Base-by-base conservation (phyloP, 2,329 filamentous ascomycete species). In the Aulographum hederae region DNA sequence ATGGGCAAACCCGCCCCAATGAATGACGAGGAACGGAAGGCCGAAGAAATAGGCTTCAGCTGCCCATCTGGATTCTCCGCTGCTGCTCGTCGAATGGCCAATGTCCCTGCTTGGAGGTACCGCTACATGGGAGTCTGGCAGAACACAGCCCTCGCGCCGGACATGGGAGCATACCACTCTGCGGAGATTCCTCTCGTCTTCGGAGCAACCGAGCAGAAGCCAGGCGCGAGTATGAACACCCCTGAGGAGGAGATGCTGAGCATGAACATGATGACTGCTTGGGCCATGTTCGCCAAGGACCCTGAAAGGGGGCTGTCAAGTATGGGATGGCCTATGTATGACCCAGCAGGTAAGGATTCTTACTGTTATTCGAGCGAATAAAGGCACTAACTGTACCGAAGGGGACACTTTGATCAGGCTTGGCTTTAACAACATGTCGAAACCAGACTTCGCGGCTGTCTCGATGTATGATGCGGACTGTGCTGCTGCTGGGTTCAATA, bases 251-350 rank as follows among this genome's bases (percentile, higher is more conserved):
- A 18, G 13, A 32, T 27, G 17, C 15, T 35, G 13, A 18, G 15
- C 16, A 29, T 17, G 14, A 16, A 18, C 23, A 35, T 35, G 33
- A 35, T 26, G 10, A 19, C 11, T n/a, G 33, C 33, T 11, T 35
- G 33, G 33, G 33, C 30, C 8, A 21, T 18, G 2, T 35, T 35
- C 21, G 33, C 33, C 2, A 35, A 35, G 23, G 30, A 32, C n/a
- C 33, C 33, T 6, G 20, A 26, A 15, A 26, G 25, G 6, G 33
- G 32, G 10, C 23, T 34, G 10, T 8, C 13, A 11, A 34, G 33
- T 28, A 28, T 34, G 14, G 33, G 33, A 11, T 34, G 33, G 33
- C 31, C 33, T n/a, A 13, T 34, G 19, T 34, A 34, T 20, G 29
- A 34, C 13, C 10, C 10, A 13, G 13, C 21, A 25, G 21, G 21